Evolutionary conservation across 1,284 basidiomycete species (phyloP).

Genomic region (Moesziomyces parantarcticus): DNA sequence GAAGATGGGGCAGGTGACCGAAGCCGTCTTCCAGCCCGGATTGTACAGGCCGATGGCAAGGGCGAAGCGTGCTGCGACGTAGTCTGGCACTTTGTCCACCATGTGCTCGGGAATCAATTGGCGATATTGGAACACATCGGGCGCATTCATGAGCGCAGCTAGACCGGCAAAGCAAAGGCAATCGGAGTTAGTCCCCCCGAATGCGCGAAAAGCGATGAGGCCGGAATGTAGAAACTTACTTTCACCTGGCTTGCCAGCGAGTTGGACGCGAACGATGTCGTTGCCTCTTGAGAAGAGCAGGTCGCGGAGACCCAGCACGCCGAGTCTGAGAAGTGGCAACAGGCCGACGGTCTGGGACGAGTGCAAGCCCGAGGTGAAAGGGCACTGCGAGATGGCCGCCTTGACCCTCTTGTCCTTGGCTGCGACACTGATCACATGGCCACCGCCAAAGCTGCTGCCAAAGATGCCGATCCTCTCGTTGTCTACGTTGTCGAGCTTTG

Average conservation of each 20-base stretch:
- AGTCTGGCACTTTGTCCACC: conserved; percentile 6
- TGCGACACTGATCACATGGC: conserved; percentile 54
- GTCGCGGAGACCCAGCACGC: conserved; percentile 30
- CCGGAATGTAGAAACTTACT: conserved; percentile 25
- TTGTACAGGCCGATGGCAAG: conserved; percentile 48
- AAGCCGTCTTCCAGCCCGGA: conserved; percentile 48
- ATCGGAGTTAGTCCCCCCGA: background rate
- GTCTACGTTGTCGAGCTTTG: conserved; percentile 41
- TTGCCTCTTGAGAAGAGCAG: conserved; percentile 33
- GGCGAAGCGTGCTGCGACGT: conserved; percentile 48
- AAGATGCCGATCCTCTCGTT: conserved; percentile 50
- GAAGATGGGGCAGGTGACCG: conserved; percentile 54
- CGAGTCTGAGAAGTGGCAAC: conserved; percentile 21
- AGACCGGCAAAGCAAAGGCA: background rate
- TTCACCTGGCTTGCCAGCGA: conserved; percentile 48
- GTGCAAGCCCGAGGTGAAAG: conserved; percentile 55
- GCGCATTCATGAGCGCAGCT: conserved; percentile 56
- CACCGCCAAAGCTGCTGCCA: conserved; percentile 59
- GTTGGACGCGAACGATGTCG: conserved; percentile 26
- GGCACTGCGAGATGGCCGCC: conserved; percentile 57
- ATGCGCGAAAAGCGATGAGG: background rate
- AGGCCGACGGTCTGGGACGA: conserved; percentile 30
- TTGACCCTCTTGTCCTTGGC: conserved; percentile 45
- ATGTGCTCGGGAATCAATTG: conserved; percentile 27
- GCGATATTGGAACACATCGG: conserved; percentile 21